Evolutionary conservation across 1,284 basidiomycete species (phyloP), one percentile per base, ranked within the genome.

Genomic region (Ceratobasidium sp.): DNA sequence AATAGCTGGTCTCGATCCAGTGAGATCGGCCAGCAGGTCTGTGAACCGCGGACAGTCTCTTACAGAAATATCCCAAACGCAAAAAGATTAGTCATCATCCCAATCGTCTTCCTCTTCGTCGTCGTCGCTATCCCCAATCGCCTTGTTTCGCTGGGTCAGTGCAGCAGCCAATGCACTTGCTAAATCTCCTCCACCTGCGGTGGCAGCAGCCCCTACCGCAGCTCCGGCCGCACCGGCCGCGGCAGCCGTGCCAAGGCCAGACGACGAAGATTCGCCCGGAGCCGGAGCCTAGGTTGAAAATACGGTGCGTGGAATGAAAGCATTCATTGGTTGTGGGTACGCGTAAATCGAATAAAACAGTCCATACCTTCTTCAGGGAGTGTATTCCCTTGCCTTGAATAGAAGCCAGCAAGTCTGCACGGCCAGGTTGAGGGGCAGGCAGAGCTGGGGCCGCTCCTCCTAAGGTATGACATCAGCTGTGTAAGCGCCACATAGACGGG

Each of bases 81-180:
- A n/a, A 6, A 9, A 58, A 8, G 6, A 38, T 33, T 1, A 9
- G 23, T 63, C 44, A 63, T 66, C 60, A 81, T 94, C 92, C 92
- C 92, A 95, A 73, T 93, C 92, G 69, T 92, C 92, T 6, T 92
- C 92, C 12, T 95, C 94, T 49, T 97, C 94, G 1, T 95, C 94
- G 76, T 95, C 94, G 76, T 82, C 75, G 61, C 88, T 92, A 76
- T 95, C 94, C 4, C 92, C 95, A 79, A 98, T 84, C 78, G 94
- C 91, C 80, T 92, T 94, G 80, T 95, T 98, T 77, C 95, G 83
- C 78, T 91, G 88, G 70, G 83, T 84, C 72, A 92, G 80, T 6
- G 90, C 90, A 14, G 86, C 86, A 5, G 89, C 89, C 56, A 92
- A 80, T 40, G 88, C 88, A 54, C 85, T 84, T 0, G 90, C 89